Conservation (phyloP, 257 asterid species). For the Petunia secreta region DNA sequence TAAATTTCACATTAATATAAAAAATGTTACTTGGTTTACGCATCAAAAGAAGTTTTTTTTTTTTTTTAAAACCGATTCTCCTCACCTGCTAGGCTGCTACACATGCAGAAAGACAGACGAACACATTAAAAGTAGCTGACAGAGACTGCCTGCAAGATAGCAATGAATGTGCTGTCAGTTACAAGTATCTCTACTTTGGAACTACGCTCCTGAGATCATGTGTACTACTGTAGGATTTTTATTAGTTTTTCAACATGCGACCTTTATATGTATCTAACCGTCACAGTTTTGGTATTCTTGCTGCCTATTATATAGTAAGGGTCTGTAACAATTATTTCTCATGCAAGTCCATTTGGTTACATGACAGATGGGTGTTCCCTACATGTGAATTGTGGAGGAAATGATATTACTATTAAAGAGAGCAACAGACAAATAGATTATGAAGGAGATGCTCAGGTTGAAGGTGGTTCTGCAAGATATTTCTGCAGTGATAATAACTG, state of each 20-base stretch:
- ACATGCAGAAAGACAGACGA: too few relatives aligned
- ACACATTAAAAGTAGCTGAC: background rate
- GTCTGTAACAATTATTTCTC: background rate
- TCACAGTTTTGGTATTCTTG: conserved; percentile 12
- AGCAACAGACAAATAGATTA: conserved; percentile 44
- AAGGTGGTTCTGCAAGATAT: conserved; percentile 62
- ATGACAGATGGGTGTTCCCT: conserved; percentile 78
- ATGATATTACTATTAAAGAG: conserved; percentile 48
- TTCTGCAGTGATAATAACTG: conserved; percentile 47
- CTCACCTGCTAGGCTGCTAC: background rate
- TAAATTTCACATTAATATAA: background rate
- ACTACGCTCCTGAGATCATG: background rate
- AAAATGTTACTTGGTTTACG: background rate
- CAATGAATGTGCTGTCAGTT: conserved; percentile 5
- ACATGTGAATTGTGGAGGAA: conserved; percentile 83
- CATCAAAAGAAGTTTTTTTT: background rate
- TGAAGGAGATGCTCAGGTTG: conserved; percentile 70
- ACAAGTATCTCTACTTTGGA: background rate
- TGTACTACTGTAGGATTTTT: conserved; percentile 6
- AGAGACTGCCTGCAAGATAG: background rate
- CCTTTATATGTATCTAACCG: background rate
- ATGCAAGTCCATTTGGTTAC: background rate
- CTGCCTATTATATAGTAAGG: conserved; percentile 12
- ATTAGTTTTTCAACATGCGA: background rate
- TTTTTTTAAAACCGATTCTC: background rate